phyloP scores from a whole-genome alignment of 345 rosid species.

The Garcia nutans region DNA sequence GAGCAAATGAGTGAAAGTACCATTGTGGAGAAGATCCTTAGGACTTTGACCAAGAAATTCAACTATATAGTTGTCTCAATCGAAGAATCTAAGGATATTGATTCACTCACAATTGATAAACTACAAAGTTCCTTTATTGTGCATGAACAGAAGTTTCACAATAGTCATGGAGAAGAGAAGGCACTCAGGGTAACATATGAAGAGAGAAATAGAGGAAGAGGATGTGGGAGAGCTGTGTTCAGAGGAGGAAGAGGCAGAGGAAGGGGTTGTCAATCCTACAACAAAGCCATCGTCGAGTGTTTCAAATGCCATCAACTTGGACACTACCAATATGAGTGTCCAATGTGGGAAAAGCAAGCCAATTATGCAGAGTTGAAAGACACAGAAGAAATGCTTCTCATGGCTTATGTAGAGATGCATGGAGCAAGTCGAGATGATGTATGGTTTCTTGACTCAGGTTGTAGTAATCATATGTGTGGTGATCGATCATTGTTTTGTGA shows the following conservation, averaged over 20 bases:
- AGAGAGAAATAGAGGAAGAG: too few relatives aligned
- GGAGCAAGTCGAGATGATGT: neutral
- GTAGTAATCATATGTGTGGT: neutral
- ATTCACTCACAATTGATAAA: neutral
- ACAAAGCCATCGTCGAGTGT: neutral
- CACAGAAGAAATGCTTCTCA: neutral
- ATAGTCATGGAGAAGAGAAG: neutral
- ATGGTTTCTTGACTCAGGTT: neutral
- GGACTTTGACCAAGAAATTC: too few relatives aligned
- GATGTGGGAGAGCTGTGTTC: too few relatives aligned
- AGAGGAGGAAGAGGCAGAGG: neutral
- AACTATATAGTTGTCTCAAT: too few relatives aligned
- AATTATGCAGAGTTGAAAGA: neutral
- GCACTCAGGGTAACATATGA: neutral
- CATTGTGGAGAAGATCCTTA: too few relatives aligned
- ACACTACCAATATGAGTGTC: neutral
- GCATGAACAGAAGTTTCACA: neutral
- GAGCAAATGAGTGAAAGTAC: too few relatives aligned
- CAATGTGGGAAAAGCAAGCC: neutral
- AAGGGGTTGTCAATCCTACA: neutral
- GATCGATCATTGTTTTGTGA: neutral
- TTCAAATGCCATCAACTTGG: too few relatives aligned
- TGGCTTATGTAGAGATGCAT: neutral
- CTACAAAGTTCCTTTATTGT: neutral
- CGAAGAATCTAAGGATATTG: neutral